Evolutionary conservation across 2,329 filamentous ascomycete species (phyloP), one percentile per base, ranked within the genome.

Genomic region (Phaeomoniella chlamydospora): DNA sequence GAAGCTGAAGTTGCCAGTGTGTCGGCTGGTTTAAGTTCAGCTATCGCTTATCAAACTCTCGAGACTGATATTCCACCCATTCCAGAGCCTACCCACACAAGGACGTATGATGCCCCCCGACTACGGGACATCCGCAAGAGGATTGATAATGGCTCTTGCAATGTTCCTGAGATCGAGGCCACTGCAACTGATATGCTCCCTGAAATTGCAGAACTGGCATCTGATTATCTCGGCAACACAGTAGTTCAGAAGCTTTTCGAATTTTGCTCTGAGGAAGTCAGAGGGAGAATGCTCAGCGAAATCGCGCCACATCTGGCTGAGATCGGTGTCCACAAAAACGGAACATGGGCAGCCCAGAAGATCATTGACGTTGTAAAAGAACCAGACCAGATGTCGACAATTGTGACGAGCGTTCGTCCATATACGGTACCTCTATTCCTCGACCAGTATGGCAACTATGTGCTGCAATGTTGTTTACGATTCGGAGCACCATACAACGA

Each of bases 211-310:
- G 90, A 98, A 58, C 68, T 98, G 15, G 73, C 90, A 2, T 94
- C 88, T 0, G 90, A 98, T 58, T 98, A 98, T 50, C 72, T 98
- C 18, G 90, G 90, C 48, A 98, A 98, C 62, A 98, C 90, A 0
- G 90, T 98, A n/a, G 88, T 98, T 13, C 90, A 98, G 62, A 98
- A 98, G 61, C 67, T 98, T 32, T 98, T 98, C 52, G 88, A 98
- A 57, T 85, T 84, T 61, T 96, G 90, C 63, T 90, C 85, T 0
- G 88, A 96, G 54, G 67, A 76, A 30, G 75, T 88, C 30, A 87
- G 92, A 49, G 86, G 94, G 56, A 79, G 81, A 38, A 96, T 98
- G 90, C 67, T 98, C 39, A 61, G 66, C 11, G 77, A 87, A 52
- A 93, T 98, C 49, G 76, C 82, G 2, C 87, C 88, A 39, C 87